These are phyloP conservation scores for Mortierella hygrophila DNA, from an alignment of 192 early-diverging fungal genomes.

Conservation along the genomic window DNA sequence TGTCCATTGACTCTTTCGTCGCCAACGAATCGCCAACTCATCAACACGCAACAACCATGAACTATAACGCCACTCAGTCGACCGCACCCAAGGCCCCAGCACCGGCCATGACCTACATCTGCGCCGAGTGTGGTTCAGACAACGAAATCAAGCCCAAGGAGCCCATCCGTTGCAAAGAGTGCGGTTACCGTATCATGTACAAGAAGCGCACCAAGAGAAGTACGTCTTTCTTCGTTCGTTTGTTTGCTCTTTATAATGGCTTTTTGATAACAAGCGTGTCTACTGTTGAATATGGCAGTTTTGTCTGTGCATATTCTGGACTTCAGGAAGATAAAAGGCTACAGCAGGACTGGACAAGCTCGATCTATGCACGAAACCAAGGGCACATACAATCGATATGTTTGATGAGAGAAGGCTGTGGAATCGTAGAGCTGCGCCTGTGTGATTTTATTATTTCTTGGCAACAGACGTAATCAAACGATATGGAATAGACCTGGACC, in stretches of 20 bases:
- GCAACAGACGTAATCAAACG: not conserved
- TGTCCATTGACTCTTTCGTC: not conserved
- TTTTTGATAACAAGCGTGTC: not conserved
- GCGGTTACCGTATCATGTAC: constrained; percentile 97
- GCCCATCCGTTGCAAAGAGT: constrained; percentile 96
- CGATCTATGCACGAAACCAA: not conserved
- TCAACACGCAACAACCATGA: constrained; percentile 26
- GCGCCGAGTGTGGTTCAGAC: constrained; percentile 83
- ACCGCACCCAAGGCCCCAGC: constrained; percentile 39
- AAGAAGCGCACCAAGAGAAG: constrained; percentile 97
- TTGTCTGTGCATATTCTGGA: not conserved
- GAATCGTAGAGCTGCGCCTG: not conserved
- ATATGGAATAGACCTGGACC: not conserved
- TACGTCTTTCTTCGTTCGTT: constrained; percentile 54
- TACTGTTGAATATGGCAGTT: not conserved
- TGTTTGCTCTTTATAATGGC: not conserved
- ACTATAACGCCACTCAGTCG: constrained; percentile 45
- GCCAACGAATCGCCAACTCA: not conserved
- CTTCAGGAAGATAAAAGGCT: not conserved
- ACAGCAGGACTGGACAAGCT: not conserved
- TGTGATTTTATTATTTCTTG: not conserved
- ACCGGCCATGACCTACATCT: constrained; percentile 45
- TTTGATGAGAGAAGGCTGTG: not conserved
- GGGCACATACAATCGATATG: not conserved
- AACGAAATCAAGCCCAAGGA: constrained; percentile 95